phyloP scores from a whole-genome alignment of 2,329 filamentous ascomycete genomes.

The Alternaria ventricosa region DNA sequence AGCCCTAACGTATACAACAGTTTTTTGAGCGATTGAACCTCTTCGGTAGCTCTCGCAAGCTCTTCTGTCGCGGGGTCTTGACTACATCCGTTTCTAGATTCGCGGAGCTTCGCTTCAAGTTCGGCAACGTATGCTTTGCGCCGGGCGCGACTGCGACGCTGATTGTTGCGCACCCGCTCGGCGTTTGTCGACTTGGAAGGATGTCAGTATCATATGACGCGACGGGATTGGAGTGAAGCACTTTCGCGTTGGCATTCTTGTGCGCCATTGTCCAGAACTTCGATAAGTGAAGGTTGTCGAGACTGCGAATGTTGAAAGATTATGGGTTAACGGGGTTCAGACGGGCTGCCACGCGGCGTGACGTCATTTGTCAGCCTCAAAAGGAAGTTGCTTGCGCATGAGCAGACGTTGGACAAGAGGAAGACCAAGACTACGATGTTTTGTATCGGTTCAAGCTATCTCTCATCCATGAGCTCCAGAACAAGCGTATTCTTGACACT shows the following conservation, averaged over 20 bases:
- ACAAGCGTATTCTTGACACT: conserved; percentile 33
- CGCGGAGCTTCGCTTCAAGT: neutral
- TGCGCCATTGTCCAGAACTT: neutral
- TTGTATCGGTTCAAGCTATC: neutral
- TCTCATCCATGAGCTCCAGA: conserved; percentile 33
- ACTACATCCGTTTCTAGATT: neutral
- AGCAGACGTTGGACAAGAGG: neutral
- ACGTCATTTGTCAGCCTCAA: neutral
- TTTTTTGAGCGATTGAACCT: neutral
- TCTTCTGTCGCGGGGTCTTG: neutral
- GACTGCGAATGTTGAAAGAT: neutral
- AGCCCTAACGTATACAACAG: neutral
- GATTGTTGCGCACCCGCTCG: neutral
- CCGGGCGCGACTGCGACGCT: neutral
- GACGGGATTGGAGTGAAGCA: neutral
- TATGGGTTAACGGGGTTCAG: neutral
- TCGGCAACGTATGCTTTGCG: neutral
- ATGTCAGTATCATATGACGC: neutral
- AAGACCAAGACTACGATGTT: neutral
- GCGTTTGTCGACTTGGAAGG: neutral
- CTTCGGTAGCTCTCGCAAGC: neutral
- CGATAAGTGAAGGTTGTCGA: neutral
- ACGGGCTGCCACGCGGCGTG: neutral
- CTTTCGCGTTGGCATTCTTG: too few relatives aligned
- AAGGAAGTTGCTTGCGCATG: neutral